Evolutionary conservation across 495 filamentous ascomycete species (phyloP), one percentile per base, ranked within the genome.

Genomic region (Penicillium roqueforti): DNA sequence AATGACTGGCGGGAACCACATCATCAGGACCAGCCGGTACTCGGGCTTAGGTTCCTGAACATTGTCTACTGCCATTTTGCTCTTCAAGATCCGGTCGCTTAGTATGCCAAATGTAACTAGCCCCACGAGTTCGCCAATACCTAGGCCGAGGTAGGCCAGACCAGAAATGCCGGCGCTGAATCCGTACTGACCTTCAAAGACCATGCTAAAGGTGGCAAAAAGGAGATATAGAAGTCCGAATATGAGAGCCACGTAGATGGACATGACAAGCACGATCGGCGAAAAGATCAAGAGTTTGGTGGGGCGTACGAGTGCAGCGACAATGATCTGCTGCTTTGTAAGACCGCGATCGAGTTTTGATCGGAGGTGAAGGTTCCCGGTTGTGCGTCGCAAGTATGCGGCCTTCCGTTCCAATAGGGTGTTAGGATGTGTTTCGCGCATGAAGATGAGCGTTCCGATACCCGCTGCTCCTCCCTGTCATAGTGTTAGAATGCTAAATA

Each of bases 171-270:
- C 51, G 4, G 25, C n/a, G 28, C 60, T 58, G 58, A 80, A 81
- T 18, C 67, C 62, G 58, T 86, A 83, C 36, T 71, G 63, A 11
- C 55, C 50, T 26, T 69, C 51, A 57, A 82, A 83, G 7, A 80
- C 71, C 51, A 65, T 70, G 4, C 79, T 77, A 43, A 84, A 80
- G 6, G 81, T 81, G 19, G 81, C 79, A 58, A 85, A 86, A 62
- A 87, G 80, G 39, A 69, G 67, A 56, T 81, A 86, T 2, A 84
- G 74, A 2, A 83, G 72, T 1, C 74, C 79, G 61, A 83, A 87
- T n/a, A 79, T 74, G 62, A 84, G 80, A 6, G 81, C 73, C 4
- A 77, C 71, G 58, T 87, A 87, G 19, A 85, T 53, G 25, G 77
- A 79, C 31, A 85, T 62, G 25, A 75, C 74, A 8, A 76, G 61